phyloP scores from a whole-genome alignment of 331 rosid genomes.

The Saraca asoca region DNA sequence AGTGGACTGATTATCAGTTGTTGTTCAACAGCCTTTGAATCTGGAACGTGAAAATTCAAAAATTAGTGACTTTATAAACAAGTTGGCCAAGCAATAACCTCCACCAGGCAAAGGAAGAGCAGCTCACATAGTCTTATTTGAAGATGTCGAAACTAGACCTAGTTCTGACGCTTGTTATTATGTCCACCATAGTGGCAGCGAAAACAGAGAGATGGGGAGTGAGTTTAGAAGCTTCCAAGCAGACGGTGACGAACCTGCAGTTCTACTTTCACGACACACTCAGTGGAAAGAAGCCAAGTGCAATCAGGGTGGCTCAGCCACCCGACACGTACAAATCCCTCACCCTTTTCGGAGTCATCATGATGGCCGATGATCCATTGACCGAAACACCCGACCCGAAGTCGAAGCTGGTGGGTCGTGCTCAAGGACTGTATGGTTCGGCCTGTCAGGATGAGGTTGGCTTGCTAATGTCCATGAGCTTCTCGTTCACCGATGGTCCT shows the following conservation, averaged over 20 bases:
- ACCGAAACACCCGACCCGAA: slow-evolving; percentile 63
- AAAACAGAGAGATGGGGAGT: slow-evolving; percentile 41
- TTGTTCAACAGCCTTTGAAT: slow-evolving; percentile 25
- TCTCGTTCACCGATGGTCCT: slow-evolving; percentile 47
- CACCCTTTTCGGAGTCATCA: slow-evolving; percentile 50
- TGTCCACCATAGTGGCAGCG: no score
- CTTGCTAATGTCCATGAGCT: slow-evolving; percentile 59
- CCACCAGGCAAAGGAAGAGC: no score
- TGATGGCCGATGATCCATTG: slow-evolving; percentile 66
- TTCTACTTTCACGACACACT: slow-evolving; percentile 72
- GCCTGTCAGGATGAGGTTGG: slow-evolving; percentile 55
- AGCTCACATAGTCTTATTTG: no score
- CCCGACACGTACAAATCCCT: slow-evolving; percentile 34
- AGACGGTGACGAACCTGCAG: slow-evolving; percentile 50
- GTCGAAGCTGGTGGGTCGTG: slow-evolving; percentile 62
- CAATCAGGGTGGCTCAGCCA: slow-evolving; percentile 55
- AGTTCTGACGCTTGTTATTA: no score
- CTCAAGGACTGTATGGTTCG: slow-evolving; percentile 68
- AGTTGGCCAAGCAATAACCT: no score
- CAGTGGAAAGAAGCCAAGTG: slow-evolving; percentile 65
- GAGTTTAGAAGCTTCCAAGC: slow-evolving; percentile 24
- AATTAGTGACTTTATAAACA: no score
- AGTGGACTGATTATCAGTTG: no score
- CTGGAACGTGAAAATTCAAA: not conserved
- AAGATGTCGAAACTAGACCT: slow-evolving; percentile 46